phyloP scores from a whole-genome alignment of 345 rosid genomes.

The Durio zibethinus region DNA sequence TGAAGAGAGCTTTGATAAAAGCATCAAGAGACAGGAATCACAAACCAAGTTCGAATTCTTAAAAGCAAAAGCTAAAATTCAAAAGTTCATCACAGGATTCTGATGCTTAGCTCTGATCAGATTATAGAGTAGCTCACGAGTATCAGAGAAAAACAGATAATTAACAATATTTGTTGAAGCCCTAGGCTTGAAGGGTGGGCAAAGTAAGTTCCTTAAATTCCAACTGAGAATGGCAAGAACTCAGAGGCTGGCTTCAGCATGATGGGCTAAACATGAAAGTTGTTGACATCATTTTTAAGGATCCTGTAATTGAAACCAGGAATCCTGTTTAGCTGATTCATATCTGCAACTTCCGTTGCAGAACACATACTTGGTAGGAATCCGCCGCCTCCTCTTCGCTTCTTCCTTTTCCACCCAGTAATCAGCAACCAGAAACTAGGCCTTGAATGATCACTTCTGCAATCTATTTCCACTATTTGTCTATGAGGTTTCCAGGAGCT shows the following conservation, averaged over 20 bases:
- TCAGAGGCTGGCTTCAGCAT: background rate
- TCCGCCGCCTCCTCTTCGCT: constrained; percentile 31
- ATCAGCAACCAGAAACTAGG: constrained; percentile 50
- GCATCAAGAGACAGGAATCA: background rate
- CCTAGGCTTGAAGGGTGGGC: background rate
- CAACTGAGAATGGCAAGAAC: background rate
- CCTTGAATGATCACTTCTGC: constrained; percentile 33
- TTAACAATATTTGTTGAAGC: constrained; percentile 3
- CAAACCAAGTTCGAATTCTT: background rate
- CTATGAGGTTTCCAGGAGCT: constrained; percentile 31
- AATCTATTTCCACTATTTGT: constrained; percentile 21
- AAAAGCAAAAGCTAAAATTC: background rate
- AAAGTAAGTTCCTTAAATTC: background rate
- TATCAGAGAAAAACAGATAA: background rate
- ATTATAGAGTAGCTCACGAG: background rate
- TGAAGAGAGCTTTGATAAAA: background rate
- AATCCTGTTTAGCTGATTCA: constrained; percentile 26
- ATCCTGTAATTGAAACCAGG: constrained; percentile 56
- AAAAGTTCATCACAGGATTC: background rate
- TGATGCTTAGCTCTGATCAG: constrained; percentile 1
- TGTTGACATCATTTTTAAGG: constrained; percentile 48
- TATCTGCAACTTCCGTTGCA: constrained; percentile 44
- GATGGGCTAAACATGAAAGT: constrained; percentile 20
- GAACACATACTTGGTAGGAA: constrained; percentile 58
- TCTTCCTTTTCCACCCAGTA: constrained; percentile 54